These are phyloP conservation scores for Shiraia sp. DNA, from an alignment of 2,329 filamentous ascomycete genomes.

Conservation along the genomic window DNA sequence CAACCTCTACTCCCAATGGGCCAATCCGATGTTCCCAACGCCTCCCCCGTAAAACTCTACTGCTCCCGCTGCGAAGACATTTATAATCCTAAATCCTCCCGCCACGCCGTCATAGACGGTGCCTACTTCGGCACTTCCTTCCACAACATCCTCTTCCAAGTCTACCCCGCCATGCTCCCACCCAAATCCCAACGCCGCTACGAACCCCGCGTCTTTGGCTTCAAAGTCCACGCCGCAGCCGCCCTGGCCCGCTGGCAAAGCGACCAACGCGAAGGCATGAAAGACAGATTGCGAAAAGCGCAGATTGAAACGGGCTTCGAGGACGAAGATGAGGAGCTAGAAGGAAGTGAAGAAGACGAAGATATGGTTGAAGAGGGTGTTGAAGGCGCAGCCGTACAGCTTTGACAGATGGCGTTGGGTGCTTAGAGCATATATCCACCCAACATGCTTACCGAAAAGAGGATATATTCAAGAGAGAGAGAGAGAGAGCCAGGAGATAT, in stretches of 20 bases:
- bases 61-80: conserved; percentile 96
- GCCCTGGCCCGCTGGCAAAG: conserved; percentile 92
- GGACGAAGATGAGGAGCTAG: conserved; percentile 65
- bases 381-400: conserved; percentile 27
- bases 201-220: conserved; percentile 88
- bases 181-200: conserved; percentile 85
- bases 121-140: conserved; percentile 98
- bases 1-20: conserved; percentile 95
- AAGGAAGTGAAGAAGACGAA: conserved; percentile 60
- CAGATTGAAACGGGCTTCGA: conserved; percentile 79
- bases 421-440: too few species aligned
- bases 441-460: too few species aligned
- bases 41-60: conserved; percentile 94
- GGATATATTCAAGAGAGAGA: too few species aligned
- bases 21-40: conserved; percentile 83
- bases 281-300: conserved; percentile 69
- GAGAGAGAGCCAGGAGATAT: too few species aligned
- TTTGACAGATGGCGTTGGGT: conserved; percentile 9
- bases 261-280: conserved; percentile 78
- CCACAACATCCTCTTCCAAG: conserved; percentile 98
- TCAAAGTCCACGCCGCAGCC: conserved; percentile 89
- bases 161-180: conserved; percentile 88
- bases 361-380: conserved; percentile 43
- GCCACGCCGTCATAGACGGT: conserved; percentile 92
- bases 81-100: conserved; percentile 97